Percentiles rank a stretch among this genome's conserved stretches.
These are phyloP conservation scores for Omphalotus olearius DNA, from an alignment of 1,284 basidiomycete species.

Conservation along the genomic window DNA sequence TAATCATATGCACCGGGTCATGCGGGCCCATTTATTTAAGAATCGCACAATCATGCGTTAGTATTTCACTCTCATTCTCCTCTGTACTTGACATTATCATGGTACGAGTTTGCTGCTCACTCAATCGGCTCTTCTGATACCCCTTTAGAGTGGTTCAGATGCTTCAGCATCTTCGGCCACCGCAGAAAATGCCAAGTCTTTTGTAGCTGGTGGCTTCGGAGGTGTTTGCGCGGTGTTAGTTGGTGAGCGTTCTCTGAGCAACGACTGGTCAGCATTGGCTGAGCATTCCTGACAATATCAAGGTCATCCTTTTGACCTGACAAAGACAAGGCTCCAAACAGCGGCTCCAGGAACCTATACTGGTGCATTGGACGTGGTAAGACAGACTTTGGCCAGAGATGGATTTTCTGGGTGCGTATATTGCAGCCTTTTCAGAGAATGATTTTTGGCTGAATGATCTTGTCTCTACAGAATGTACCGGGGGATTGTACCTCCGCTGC, in stretches of 20 bases:
- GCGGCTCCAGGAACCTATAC: conserved; percentile 88
- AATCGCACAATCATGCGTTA: no score
- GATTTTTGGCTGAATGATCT: not conserved
- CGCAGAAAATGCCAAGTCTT: conserved; percentile 71
- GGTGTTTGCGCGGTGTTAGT: conserved; percentile 86
- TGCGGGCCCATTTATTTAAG: not conserved
- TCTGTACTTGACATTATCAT: not conserved
- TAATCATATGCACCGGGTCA: not conserved
- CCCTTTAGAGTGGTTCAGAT: conserved; percentile 16
- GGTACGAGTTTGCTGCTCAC: not conserved
- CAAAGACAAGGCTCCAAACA: conserved; percentile 95
- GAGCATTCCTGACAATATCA: not conserved
- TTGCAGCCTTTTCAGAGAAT: not conserved
- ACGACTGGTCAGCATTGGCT: not conserved
- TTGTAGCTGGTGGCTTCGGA: conserved; percentile 89
- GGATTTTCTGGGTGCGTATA: conserved; percentile 77
- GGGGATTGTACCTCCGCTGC: conserved; percentile 92
- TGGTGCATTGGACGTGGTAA: conserved; percentile 91
- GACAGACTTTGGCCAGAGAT: conserved; percentile 86
- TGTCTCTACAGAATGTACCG: conserved; percentile 74
- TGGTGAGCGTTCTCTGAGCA: conserved; percentile 46
- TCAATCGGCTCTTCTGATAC: not conserved
- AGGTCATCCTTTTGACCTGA: conserved; percentile 98
- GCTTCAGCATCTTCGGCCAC: conserved; percentile 35
- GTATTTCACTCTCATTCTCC: not conserved